A percentile compares a stretch with the other conserved stretches of the same genome.
Conservation (phyloP, 1,139 yeast genomes). For the Casaregolazyma lundiana region DNA sequence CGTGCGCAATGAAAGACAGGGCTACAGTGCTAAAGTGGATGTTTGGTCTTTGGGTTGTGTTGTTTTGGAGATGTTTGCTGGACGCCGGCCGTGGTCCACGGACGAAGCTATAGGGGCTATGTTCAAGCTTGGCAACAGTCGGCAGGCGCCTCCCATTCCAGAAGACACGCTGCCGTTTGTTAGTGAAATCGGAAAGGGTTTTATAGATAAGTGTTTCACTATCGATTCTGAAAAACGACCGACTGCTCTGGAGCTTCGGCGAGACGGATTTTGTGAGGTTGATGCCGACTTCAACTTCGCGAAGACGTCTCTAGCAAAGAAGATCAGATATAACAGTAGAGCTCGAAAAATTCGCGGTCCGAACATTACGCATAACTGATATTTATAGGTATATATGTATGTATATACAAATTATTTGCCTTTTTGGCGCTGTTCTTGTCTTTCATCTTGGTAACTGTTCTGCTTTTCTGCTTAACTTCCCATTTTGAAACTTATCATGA, state of each 20-base stretch:
- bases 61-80: slow-evolving; percentile 87
- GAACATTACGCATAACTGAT: slow-evolving; percentile 9
- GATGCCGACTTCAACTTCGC: slow-evolving; percentile 53
- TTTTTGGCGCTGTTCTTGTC: slow-evolving; percentile 2
- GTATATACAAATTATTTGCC: slow-evolving; percentile 1
- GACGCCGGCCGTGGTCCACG: slow-evolving; percentile 46
- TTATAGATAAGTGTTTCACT: slow-evolving; percentile 72
- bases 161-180: slow-evolving; percentile 69
- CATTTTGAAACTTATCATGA: not conserved
- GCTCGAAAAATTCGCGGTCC: slow-evolving; percentile 3
- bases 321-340: slow-evolving; percentile 34
- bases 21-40: slow-evolving; percentile 89
- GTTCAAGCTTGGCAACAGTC: slow-evolving; percentile 62
- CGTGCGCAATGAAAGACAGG: slow-evolving; percentile 73
- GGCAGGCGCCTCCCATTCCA: slow-evolving; percentile 91
- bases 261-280: slow-evolving; percentile 56
- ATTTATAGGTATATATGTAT: slow-evolving; percentile 4
- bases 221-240: slow-evolving; percentile 80
- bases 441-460: too few relatives aligned
- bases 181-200: slow-evolving; percentile 60
- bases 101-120: slow-evolving; percentile 52
- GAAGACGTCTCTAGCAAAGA: slow-evolving; percentile 58
- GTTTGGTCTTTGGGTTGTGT: slow-evolving; percentile 86
- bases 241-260: slow-evolving; percentile 66
- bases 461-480: too few relatives aligned